phyloP scores from a whole-genome alignment of 352 stramenopile genomes.

The Plasmopara muralis region DNA sequence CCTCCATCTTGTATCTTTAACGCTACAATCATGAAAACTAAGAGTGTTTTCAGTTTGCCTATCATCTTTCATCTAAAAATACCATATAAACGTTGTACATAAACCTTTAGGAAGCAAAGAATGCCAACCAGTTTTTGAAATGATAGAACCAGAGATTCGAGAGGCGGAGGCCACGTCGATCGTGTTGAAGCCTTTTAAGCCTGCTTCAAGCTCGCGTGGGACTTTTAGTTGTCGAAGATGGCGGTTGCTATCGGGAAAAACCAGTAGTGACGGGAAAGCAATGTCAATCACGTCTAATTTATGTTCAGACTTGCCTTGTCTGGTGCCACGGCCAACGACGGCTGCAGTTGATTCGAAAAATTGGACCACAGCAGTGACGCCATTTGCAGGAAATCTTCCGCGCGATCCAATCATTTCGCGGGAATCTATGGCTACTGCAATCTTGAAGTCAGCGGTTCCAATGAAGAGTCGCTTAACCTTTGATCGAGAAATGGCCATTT shows the following conservation, averaged over 20 bases:
- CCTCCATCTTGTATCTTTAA: slow-evolving; percentile 8
- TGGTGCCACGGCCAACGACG: slow-evolving; percentile 11
- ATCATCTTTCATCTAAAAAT: too few species aligned
- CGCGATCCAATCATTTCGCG: slow-evolving; percentile 18
- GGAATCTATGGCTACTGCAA: slow-evolving; percentile 17
- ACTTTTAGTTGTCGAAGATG: slow-evolving; percentile 43
- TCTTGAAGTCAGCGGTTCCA: slow-evolving; percentile 17
- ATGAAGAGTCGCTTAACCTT: slow-evolving; percentile 13
- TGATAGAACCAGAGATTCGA: slow-evolving; percentile 19
- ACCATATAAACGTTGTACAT: too few species aligned
- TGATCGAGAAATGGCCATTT: slow-evolving; percentile 29
- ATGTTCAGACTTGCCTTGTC: not conserved
- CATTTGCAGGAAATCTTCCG: slow-evolving; percentile 20
- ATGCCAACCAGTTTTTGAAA: not conserved
- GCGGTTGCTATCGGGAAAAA: slow-evolving; percentile 27
- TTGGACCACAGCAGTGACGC: slow-evolving; percentile 19
- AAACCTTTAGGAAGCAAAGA: not conserved
- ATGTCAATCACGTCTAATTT: slow-evolving; percentile 2
- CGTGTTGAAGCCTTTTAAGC: slow-evolving; percentile 8
- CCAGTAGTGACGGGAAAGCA: slow-evolving; percentile 5
- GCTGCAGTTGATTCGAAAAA: slow-evolving; percentile 13
- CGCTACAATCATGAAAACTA: not conserved
- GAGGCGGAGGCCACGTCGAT: slow-evolving; percentile 1
- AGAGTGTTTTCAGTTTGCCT: not conserved
- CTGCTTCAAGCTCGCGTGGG: slow-evolving; percentile 17